Percentiles rank a stretch among this genome's conserved stretches.
These are phyloP conservation scores for Millerozyma acaciae DNA, from an alignment of 805 yeast genomes.

Conservation along the genomic window DNA sequence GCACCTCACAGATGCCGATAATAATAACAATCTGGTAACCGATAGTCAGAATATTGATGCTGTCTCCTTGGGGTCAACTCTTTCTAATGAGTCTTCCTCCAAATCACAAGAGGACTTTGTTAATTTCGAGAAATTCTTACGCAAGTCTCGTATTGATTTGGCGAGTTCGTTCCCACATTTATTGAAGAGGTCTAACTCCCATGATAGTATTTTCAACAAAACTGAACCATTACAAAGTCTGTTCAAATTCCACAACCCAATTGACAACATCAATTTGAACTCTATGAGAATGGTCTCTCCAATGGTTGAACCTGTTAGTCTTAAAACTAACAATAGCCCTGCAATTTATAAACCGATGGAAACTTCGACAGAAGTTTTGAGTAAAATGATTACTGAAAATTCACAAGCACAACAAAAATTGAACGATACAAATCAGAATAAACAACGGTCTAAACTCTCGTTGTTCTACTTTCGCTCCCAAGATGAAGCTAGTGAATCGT, in stretches of 20 bases:
- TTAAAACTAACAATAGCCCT: too few species aligned
- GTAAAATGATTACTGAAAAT: background rate
- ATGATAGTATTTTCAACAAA: slow-evolving; percentile 19
- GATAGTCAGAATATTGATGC: slow-evolving; percentile 16
- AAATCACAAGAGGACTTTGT: slow-evolving; percentile 16
- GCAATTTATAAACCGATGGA: too few species aligned
- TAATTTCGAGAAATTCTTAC: slow-evolving; percentile 27
- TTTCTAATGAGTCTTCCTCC: slow-evolving; percentile 19
- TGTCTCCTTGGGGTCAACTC: slow-evolving; percentile 19
- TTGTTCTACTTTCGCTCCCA: slow-evolving; percentile 14
- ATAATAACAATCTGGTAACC: too few species aligned
- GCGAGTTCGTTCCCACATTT: slow-evolving; percentile 25
- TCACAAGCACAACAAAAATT: background rate
- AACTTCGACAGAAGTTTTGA: too few species aligned
- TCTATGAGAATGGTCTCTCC: too few species aligned
- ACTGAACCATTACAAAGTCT: slow-evolving; percentile 2
- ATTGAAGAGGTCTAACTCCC: slow-evolving; percentile 21
- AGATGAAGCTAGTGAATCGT: too few species aligned
- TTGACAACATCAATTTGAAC: slow-evolving; percentile 21
- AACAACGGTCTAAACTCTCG: slow-evolving; percentile 14
- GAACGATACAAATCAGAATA: background rate
- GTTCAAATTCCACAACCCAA: slow-evolving; percentile 36
- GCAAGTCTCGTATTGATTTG: slow-evolving; percentile 32
- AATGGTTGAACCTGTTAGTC: too few species aligned
- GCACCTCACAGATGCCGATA: too few species aligned